Evolutionary conservation across 768 basidiomycete species (phyloP), one percentile per base, ranked within the genome.

Genomic region (Lactarius sanguifluus): DNA sequence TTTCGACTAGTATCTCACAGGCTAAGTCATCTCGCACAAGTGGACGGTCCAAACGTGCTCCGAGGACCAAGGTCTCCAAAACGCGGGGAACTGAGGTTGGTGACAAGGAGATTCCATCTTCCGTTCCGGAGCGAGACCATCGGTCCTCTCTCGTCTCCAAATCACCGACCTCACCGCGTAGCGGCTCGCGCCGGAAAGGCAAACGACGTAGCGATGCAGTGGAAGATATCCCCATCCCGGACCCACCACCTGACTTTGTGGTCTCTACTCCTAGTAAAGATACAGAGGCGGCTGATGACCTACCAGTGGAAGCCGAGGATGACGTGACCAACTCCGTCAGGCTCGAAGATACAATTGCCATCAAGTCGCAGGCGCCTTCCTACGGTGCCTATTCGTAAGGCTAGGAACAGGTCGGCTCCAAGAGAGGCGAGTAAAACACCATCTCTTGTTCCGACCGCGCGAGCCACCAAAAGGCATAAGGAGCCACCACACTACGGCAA

Each of bases 51-150:
- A 57, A 58, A 63, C 25, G 54, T 54, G 54, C 50, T 20, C 45
- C 28, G 28, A 28, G 30, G 16, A 52, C n/a, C 15, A 68, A 61
- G 47, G 28, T 20, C 15, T 43, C 57, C 10, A 25, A 2, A 41
- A 54, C n/a, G 16, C 65, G 57, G 41, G 38, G 56, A 41, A 38
- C n/a, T 8, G 2, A 16, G n/a, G 15, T 28, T 32, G 45, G 25
- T 23, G 65, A 36, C 23, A 65, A 61, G 5, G 65, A 66, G 28
- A 57, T 66, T 15, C 86, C 86, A 7, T 87, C 87, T 0, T 90
- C 88, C 20, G 76, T 84, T 54, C 86, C 87, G 3, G 81, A 83
- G 45, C 83, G 87, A 72, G 84, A 85, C 52, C 71, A 73, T 20
- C 66, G 43, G 7, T 1, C 54, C n/a, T 10, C 47, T 9, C 5